Base-by-base conservation (phyloP, 1,139 yeast genomes). In the Geotrichum siamense region DNA sequence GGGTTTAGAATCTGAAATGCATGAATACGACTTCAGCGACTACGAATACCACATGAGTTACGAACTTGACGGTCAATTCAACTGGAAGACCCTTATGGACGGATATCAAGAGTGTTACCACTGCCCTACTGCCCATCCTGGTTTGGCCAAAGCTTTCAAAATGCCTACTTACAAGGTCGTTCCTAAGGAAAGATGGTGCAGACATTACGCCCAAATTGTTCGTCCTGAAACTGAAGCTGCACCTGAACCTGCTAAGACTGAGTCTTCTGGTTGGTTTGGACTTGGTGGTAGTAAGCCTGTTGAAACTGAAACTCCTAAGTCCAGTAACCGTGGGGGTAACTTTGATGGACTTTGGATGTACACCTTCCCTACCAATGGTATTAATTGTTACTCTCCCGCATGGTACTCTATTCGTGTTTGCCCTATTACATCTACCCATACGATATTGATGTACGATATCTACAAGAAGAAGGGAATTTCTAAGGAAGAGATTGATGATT, bases 101-200 rank as follows among this genome's bases (percentile, higher is more conserved):
- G 82, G 82, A 2, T 76, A 76, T 60, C 79, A 76, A 61, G 82
- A 76, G 59, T 76, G 82, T 52, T 76, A 76, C 61, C 82, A 76
- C 57, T 76, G 82, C 59, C 81, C 81, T 30, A 76, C 80, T 17
- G 80, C 80, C 1, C 82, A 76, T 53, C 81, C 80, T 2, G 80
- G 80, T 6, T 64, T 76, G 49, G 68, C 70, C 44, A 59, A 72
- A 29, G 79, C 81, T 9, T 76, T 76, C 62, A 70, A 66, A 53
- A 76, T 76, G 79, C 78, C 74, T 53, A 76, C 82, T n/a, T 76
- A 76, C 58, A 72, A 75, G 51, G 81, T 76, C 47, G 78, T 72
- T 20, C 79, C 80, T 45, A 75, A 72, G 60, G 68, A 67, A 30
- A 69, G 76, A 55, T 75, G 75, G 57, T 76, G 80, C 52, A 72